Base-by-base conservation (phyloP, 768 basidiomycete species). In the Russula earlei region DNA sequence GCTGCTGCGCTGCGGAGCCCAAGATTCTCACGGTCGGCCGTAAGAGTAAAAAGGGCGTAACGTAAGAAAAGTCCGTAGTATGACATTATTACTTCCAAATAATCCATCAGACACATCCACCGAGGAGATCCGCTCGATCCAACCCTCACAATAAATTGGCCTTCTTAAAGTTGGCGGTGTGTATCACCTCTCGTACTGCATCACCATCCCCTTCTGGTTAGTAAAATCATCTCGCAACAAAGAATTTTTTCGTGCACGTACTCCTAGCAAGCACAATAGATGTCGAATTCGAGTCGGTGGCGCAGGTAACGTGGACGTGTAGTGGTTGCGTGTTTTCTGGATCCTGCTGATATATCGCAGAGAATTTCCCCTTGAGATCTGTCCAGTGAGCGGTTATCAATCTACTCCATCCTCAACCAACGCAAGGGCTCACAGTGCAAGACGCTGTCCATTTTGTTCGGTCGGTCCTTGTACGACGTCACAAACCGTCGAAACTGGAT, bases 281-380 rank as follows among this genome's bases (percentile, higher is more conserved):
- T 0, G 78, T 82, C 8, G 76, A 75, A 40, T 68, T 66, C 5
- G 72, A 74, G 60, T 81, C 80, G 42, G 80, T 78, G 3, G 82
- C 82, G 55, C 79, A 81, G 9, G 80, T 82, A 33, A 77, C 61
- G 65, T 84, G 78, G 8, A 76, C 68, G 64, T 82, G 77, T 24
- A 84, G 66, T 53, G 72, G 74, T 43, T 78, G 71, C 29, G 67
- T 67, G 40, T 71, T 71, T 0, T 77, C 73, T 10, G 80, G 77
- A 60, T 75, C 70, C 44, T 77, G 73, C 42, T 75, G 71, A 65
- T 81, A 78, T 25, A 81, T 70, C 2, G 70, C 69, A 17, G 71
- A 64, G 62, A 82, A 81, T 27, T 77, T 75, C 29, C 77, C 74
- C 41, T 74, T 69, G 47, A 82, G 69, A 63, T 81, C 82, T 83